A percentile compares a stretch with the other conserved stretches of the same genome.
phyloP scores from a whole-genome alignment of 2,329 filamentous ascomycete genomes.

The Cladophialophora bantiana region DNA sequence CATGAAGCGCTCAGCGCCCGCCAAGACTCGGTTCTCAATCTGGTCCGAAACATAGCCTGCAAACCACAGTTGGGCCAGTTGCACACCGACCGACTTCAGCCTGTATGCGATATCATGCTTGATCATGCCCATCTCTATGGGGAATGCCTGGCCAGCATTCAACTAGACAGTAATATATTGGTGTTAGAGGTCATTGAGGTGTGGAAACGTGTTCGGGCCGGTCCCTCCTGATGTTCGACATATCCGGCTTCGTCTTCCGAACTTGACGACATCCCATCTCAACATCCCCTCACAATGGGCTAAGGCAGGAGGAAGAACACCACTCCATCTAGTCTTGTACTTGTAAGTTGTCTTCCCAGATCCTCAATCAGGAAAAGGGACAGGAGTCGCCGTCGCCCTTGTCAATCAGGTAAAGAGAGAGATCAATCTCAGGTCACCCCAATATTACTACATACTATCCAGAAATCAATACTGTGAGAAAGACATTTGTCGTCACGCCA shows the following conservation, averaged over 20 bases:
- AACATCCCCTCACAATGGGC: not conserved
- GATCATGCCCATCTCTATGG: not conserved
- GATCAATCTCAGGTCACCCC: not conserved
- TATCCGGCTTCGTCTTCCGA: not conserved
- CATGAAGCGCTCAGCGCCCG: not conserved
- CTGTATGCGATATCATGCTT: no score
- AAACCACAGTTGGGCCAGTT: conserved; percentile 1
- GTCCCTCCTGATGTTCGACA: conserved; percentile 9
- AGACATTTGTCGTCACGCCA: not conserved
- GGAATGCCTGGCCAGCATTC: not conserved
- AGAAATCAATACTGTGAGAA: not conserved
- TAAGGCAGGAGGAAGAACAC: not conserved
- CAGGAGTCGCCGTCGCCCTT: no score
- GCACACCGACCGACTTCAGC: not conserved
- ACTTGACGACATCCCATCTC: conserved; percentile 15
- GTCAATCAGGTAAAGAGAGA: no score
- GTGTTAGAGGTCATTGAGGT: not conserved
- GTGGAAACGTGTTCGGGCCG: conserved; percentile 20
- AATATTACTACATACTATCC: not conserved
- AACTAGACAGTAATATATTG: not conserved
- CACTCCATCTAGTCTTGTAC: no score
- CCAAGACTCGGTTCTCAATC: conserved; percentile 11
- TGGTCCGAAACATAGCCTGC: conserved; percentile 20
- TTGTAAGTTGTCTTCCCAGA: no score
- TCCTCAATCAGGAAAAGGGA: no score